phyloP scores from a whole-genome alignment of 208 protist species.

The Lotmaria passim region DNA sequence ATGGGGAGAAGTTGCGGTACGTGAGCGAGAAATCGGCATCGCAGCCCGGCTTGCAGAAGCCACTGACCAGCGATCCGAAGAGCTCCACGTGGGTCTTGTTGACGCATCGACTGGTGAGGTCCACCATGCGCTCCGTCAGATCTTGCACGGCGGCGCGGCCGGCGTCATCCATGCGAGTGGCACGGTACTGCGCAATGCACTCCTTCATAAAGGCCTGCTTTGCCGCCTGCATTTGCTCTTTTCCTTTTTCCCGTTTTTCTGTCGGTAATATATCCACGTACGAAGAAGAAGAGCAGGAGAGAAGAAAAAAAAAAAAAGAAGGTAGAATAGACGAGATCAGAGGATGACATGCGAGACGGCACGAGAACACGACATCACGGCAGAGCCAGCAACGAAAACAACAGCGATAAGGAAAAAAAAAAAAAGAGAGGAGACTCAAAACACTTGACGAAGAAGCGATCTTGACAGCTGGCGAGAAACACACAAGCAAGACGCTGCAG shows the following conservation, averaged over 20 bases:
- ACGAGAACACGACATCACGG: too few relatives aligned
- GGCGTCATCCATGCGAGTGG: conserved; percentile 25
- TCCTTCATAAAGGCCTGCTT: conserved; percentile 68
- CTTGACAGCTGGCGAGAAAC: too few relatives aligned
- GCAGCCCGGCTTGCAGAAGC: conserved; percentile 79
- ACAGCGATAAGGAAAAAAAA: too few relatives aligned
- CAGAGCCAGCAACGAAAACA: too few relatives aligned
- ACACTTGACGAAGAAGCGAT: too few relatives aligned
- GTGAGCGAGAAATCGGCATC: conserved; percentile 89
- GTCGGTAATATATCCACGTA: not conserved
- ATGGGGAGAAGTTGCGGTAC: conserved; percentile 89
- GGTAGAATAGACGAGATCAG: too few relatives aligned
- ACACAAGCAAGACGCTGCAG: too few relatives aligned
- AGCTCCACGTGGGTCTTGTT: conserved; percentile 87
- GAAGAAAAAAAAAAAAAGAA: too few relatives aligned
- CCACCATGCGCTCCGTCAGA: conserved; percentile 61
- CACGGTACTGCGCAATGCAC: conserved; percentile 79
- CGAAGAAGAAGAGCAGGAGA: not conserved
- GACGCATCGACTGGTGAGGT: conserved; percentile 71
- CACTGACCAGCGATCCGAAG: conserved; percentile 86
- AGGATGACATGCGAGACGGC: too few relatives aligned
- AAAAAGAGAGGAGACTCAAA: too few relatives aligned
- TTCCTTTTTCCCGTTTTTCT: not conserved
- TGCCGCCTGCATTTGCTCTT: conserved; percentile 22
- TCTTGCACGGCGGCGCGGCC: conserved; percentile 60